Evolutionary conservation across 768 basidiomycete species (phyloP).

Genomic region (Boletus speciosus): DNA sequence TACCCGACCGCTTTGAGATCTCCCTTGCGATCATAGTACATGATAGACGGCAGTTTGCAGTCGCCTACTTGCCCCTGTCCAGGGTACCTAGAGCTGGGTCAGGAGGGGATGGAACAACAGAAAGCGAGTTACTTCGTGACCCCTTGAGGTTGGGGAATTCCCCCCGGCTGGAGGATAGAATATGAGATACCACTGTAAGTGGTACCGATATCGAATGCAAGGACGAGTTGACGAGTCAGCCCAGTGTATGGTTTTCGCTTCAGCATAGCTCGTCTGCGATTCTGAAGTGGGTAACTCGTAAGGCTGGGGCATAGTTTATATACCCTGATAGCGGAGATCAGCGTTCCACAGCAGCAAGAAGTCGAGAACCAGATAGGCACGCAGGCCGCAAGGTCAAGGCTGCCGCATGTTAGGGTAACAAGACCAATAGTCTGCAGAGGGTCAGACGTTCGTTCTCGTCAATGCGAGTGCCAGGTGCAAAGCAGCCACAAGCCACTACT

Average conservation of each 20-base stretch:
- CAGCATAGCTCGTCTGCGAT: conserved; percentile 20
- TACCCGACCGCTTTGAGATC: conserved; percentile 38
- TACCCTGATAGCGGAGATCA: too few species aligned
- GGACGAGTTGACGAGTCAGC: conserved; percentile 28
- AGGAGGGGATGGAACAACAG: background rate
- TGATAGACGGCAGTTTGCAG: conserved; percentile 43
- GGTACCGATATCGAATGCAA: conserved; percentile 39
- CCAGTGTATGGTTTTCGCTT: conserved; percentile 35
- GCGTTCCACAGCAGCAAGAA: too few species aligned
- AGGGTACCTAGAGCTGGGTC: conserved; percentile 27
- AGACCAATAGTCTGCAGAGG: background rate
- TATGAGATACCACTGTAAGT: conserved; percentile 36
- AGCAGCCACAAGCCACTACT: too few species aligned
- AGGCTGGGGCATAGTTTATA: conserved; percentile 3
- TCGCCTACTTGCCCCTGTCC: conserved; percentile 39
- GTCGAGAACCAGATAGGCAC: too few species aligned
- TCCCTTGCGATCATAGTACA: conserved; percentile 43
- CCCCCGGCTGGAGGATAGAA: conserved; percentile 36
- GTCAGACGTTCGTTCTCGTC: conserved; percentile 2
- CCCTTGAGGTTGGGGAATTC: conserved; percentile 22
- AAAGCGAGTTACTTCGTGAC: conserved; percentile 13
- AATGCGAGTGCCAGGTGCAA: background rate
- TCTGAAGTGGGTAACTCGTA: background rate
- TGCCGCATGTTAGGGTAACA: background rate
- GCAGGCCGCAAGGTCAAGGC: background rate